Conservation (phyloP, 1,284 basidiomycete species). For the Singerocomus rubriflavus region DNA sequence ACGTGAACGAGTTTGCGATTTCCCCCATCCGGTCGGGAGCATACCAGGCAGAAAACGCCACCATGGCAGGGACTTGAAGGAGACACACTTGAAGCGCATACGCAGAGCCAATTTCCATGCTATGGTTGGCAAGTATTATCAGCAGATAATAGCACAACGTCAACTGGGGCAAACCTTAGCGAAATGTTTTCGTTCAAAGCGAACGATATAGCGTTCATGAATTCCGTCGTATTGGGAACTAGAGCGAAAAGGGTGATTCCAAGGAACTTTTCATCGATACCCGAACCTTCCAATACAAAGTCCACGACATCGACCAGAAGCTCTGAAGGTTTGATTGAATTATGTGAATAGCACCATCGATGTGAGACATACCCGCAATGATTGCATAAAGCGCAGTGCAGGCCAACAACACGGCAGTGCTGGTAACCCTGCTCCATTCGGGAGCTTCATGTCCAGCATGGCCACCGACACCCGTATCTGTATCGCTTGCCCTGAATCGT, state of each 20-base stretch:
- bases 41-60: constrained; percentile 96
- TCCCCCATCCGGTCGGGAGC: constrained; percentile 80
- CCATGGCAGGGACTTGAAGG: constrained; percentile 98
- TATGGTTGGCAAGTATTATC: constrained; percentile 33
- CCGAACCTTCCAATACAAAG: constrained; percentile 88
- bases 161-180: constrained; percentile 63
- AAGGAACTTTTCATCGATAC: constrained; percentile 97
- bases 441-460: constrained; percentile 93
- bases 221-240: constrained; percentile 98
- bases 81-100: constrained; percentile 98
- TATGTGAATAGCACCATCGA: not conserved
- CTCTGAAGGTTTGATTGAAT: constrained; percentile 48
- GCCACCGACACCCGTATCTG: constrained; percentile 48
- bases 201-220: constrained; percentile 99
- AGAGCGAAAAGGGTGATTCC: constrained; percentile 96
- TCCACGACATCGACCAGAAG: constrained; percentile 95
- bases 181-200: constrained; percentile 98
- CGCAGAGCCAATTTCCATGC: constrained; percentile 99
- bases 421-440: constrained; percentile 87
- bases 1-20: constrained; percentile 88
- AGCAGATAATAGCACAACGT: not conserved
- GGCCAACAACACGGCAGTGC: constrained; percentile 80
- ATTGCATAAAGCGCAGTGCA: constrained; percentile 95
- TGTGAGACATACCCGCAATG: constrained; percentile 76
- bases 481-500: constrained; percentile 35